Evolutionary conservation across 139 green algal genomes (phyloP), one percentile per base, ranked within the genome.

Genomic region (Chlamydomonas schloesseri): DNA sequence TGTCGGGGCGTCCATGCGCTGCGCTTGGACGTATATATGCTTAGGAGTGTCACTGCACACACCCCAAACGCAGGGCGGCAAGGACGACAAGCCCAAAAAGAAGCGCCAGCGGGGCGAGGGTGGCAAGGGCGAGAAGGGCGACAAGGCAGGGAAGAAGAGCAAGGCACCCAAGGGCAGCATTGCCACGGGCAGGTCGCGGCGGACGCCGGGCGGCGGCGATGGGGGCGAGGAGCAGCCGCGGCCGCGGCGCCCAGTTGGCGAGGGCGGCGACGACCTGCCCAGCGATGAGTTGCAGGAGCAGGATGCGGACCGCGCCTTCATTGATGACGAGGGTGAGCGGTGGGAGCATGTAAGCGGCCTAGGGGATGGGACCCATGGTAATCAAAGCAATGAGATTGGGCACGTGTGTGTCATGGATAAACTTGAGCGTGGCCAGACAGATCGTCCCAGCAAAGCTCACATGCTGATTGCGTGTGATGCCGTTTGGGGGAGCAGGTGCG

Each of bases 51-150:
- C 2, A 5, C 15, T 73, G 23, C 64, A 31, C 68, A 73, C 62
- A 13, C 24, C 17, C 62, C 62, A 21, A 5, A 6, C 17, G 33
- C 68, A 73, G 68, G 33, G 21, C 34, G 15, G 21, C 10, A 77
- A 76, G 64, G 67, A 85, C 9, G 79, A 85, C 79, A 65, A 76
- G 47, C 79, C 79, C 13, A 85, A 85, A 33, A 85, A 85, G 79
- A 85, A 85, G 64, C 65, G 67, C 10, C 79, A 77, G 79, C 79
- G 79, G 17, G 78, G 36, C 11, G 69, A 67, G 60, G 18, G 60
- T 23, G 23, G 20, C 60, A 67, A 67, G 60, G 60, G 24, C 10
- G 76, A 83, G 17, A 85, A 85, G 79, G 77, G 42, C 17, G 64
- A 65, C 20, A 62, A 53, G 37, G 77, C 21, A 18, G 78, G 65